Evolutionary conservation across 2,329 filamentous ascomycete genomes (phyloP), one percentile per base, ranked within the genome.

Genomic region (Penicillium sp.): DNA sequence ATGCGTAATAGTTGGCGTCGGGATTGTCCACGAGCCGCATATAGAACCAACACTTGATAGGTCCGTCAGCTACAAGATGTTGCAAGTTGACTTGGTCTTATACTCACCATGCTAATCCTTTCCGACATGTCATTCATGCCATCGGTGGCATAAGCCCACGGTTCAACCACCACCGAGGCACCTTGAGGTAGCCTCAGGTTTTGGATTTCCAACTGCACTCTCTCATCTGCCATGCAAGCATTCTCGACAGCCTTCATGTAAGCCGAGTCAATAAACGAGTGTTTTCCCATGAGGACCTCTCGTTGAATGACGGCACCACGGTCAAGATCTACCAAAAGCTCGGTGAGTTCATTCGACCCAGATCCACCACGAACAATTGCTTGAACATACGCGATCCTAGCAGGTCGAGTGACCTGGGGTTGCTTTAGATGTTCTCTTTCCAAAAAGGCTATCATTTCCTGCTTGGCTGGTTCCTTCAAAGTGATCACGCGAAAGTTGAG

Each of bases 1-100:
- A 83, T 4, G 81, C 81, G 60, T 84, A 84, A 65, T 80, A 79
- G 61, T 84, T 84, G 32, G 80, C 76, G 51, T 83, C 79, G 0
- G 67, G 64, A 30, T 80, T 71, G 0, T 73, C 66, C 0, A 70
- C 49, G 0, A 80, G 59, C 4, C 74, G 65, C 67, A 76, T 70
- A 61, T 76, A 77, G 11, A 51, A 51, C 48, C 48, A 51, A 30
- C 48, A 51, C 48, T 51, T 14, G 35, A 2, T 19, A 23, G 49
- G 7, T n/a, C n/a, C n/a, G 26, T 48, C n/a, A 47, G 26, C 16
- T 19, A 23, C 23, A 23, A 3, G 23, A 23, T 23, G 23, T 23
- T 23, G 23, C 23, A 23, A 23, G 23, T 23, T 23, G 23, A 23
- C 23, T 23, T 26, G 8, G n/a, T 14, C 8, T 10, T 11, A 2